A percentile compares a stretch with the other conserved stretches of the same genome.
phyloP scores from a whole-genome alignment of 495 filamentous ascomycete species.

The Aspergillus haitiensis region DNA sequence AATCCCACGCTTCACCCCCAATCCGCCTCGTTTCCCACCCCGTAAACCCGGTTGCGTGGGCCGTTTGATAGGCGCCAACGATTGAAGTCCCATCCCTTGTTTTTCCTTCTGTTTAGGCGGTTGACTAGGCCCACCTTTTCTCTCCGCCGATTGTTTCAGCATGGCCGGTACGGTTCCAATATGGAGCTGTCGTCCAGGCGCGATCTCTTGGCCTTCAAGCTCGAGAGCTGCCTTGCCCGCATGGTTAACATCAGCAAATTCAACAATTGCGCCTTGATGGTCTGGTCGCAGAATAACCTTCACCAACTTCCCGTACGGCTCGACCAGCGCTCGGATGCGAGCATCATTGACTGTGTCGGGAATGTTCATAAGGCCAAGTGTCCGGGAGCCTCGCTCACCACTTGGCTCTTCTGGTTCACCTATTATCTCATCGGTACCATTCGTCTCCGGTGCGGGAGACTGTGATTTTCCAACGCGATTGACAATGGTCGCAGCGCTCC shows the following conservation, averaged over 20 bases:
- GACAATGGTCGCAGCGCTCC: conserved; percentile 44
- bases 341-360: conserved; percentile 67
- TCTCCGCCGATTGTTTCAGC: conserved; percentile 59
- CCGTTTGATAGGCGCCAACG: conserved; percentile 55
- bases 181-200: conserved; percentile 60
- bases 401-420: conserved; percentile 30
- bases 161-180: conserved; percentile 71
- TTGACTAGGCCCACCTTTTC: conserved; percentile 50
- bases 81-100: conserved; percentile 43
- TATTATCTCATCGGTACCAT: conserved; percentile 25
- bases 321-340: conserved; percentile 59
- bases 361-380: conserved; percentile 57
- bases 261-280: conserved; percentile 84
- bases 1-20: conserved; percentile 55
- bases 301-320: conserved; percentile 55
- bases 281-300: conserved; percentile 64
- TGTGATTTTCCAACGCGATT: conserved; percentile 37
- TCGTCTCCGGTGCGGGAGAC: conserved; percentile 40
- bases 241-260: conserved; percentile 67
- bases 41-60: conserved; percentile 53
- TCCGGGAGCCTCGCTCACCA: conserved; percentile 52
- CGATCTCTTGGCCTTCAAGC: conserved; percentile 71
- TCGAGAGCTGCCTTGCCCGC: conserved; percentile 74
- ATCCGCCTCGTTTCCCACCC: conserved; percentile 52
- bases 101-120: conserved; percentile 41